Evolutionary conservation across 768 basidiomycete species (phyloP), one percentile per base, ranked within the genome.

Genomic region (Russula compacta): DNA sequence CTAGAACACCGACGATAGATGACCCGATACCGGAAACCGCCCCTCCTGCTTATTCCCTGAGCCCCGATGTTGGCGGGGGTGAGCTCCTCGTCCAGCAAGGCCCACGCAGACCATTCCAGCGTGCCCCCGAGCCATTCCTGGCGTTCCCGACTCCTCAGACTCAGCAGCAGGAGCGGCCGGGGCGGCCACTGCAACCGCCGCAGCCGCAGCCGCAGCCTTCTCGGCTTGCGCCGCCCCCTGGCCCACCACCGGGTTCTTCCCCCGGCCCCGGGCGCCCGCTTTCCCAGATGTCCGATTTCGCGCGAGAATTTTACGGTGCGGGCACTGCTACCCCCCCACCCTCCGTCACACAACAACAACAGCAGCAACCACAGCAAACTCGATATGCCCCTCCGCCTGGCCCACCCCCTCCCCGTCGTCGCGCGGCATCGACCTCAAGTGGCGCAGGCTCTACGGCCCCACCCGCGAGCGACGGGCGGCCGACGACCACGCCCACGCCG

Each of bases 31-130:
- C 73, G 2, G 84, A 84, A n/a, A 83, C 84, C 19, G 72, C 76
- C 11, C 88, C 87, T 0, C 89, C 89, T 0, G 82, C 87, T 0
- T 91, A 90, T 67, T 87, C 87, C 0, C 73, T 81, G n/a, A 0
- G 64, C 77, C 79, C 87, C 3, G 78, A 84, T 50, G 50, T 75
- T 17, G 65, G 70, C 48, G 73, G 78, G 3, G 89, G 86, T 14
- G 89, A 91, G 68, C 72, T 76, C 1, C 82, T 85, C 0, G 62
- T 90, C 2, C 82, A 87, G 56, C 72, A 78, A 19, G 87, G 89
- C 0, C 88, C 87, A 0, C 57, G 72, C 5, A 67, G 86, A 12
- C 85, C 87, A 0, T 89, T 86, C 66, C 84, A 86, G 67, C 74
- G 66, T 9, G 67, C 77, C 0, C 76, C 72, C 9, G 59, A 57